Evolutionary conservation across 192 early-diverging fungal species (phyloP).

Genomic region (Funneliformis geosporum): DNA sequence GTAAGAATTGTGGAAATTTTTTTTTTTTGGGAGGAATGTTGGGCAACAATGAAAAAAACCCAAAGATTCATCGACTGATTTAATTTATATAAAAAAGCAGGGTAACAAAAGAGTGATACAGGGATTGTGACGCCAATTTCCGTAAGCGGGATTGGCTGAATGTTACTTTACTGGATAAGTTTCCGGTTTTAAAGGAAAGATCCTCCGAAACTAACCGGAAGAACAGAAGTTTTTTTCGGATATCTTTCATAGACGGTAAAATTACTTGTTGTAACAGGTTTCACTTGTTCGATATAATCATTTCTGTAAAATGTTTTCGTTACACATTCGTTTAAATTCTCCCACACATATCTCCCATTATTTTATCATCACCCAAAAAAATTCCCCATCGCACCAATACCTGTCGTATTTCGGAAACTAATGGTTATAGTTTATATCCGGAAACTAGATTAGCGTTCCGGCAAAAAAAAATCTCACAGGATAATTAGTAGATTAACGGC

Average conservation of each 20-base stretch:
- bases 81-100: constrained; percentile 17
- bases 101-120: neutral
- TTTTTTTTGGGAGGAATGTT: constrained; percentile 5
- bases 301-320: neutral
- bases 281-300: too few relatives aligned
- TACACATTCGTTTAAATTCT: neutral
- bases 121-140: constrained; percentile 4
- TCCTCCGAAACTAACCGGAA: constrained; percentile 16
- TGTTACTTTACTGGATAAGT: constrained; percentile 5
- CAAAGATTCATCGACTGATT: neutral
- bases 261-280: neutral
- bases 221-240: neutral
- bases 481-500: too few relatives aligned
- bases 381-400: neutral
- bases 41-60: constrained; percentile 7
- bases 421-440: neutral
- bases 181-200: constrained; percentile 20
- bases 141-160: constrained; percentile 7
- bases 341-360: neutral
- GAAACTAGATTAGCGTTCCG: too few relatives aligned
- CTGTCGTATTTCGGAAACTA: neutral
- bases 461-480: too few relatives aligned
- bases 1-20: neutral
- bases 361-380: neutral
- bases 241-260: neutral